These are phyloP conservation scores for Gardenia jasminoides DNA, from an alignment of 257 asterid genomes.

Conservation along the genomic window DNA sequence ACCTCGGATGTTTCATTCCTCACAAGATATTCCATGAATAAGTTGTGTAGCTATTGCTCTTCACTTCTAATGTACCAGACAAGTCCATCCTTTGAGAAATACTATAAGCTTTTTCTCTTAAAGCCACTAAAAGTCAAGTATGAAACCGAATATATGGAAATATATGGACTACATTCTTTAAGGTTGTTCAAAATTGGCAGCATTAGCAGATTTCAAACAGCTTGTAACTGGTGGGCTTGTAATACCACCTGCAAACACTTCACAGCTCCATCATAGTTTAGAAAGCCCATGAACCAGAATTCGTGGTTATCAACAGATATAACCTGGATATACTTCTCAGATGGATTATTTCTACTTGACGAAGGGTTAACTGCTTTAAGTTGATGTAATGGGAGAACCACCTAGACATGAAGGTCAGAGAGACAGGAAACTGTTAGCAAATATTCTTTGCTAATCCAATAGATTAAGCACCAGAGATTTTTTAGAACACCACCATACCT, in stretches of 20 bases:
- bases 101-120: neutral
- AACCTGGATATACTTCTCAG: conserved; percentile 84
- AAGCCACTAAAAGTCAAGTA: neutral
- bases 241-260: conserved; percentile 51
- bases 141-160: neutral
- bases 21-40: neutral
- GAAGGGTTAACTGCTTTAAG: conserved; percentile 78
- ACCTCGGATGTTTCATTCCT: neutral
- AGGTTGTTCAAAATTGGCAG: neutral
- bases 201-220: conserved; percentile 19
- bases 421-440: neutral
- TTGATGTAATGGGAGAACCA: conserved; percentile 68
- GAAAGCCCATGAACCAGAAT: conserved; percentile 97
- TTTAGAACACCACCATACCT: neutral
- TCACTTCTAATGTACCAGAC: conserved; percentile 3
- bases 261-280: conserved; percentile 78
- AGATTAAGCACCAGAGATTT: neutral
- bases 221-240: conserved; percentile 13
- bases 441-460: neutral
- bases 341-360: conserved; percentile 57
- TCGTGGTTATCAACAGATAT: conserved; percentile 84
- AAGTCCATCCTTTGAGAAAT: neutral
- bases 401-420: conserved; percentile 36
- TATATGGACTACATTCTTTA: conserved; percentile 2
- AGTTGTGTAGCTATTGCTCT: neutral